Base-by-base conservation (phyloP, 768 basidiomycete genomes). In the Hericium alpestre region DNA sequence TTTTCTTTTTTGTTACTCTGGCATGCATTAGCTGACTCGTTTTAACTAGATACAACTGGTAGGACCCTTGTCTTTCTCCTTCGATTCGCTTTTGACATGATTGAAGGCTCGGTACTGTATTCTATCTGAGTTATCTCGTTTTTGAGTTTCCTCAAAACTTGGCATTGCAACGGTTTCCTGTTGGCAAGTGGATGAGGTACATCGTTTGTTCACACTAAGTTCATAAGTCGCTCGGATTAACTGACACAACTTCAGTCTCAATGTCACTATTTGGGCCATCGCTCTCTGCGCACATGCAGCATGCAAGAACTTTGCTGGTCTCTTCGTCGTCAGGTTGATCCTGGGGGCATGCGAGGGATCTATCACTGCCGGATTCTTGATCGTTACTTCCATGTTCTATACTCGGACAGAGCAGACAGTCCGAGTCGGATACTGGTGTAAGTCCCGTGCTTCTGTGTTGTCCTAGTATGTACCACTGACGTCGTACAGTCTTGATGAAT, bases 151-250 rank as follows among this genome's bases (percentile, higher is more conserved):
- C 86, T 0, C 87, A 87, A 65, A 87, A 87, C 63, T 68, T 87
- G 9, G 82, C 79, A 0, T 72, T 89, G 5, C 86, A 88, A 61
- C 76, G 79, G 16, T 87, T 86, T 63, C 86, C 86, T 0, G 86
- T 89, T 8, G 86, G 82, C 10, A 86, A 79, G 76, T 89, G 86
- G 86, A 85, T 89, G 82, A 87, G 85, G 86, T 79, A 58, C 32
- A 6, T 32, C 9, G 9, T 32, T 32, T 32, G 32, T 32, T 32
- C 32, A 32, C 32, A 32, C 9, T 32, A 32, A 32, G 32, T 32
- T 9, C 8, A 10, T 6, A 32, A 32, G 7, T 32, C 32, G 9
- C 32, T 25, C 32, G 32, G 32, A 32, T 32, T 8, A 32, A 32
- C 4, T 32, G 9, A 32, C 6, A 32, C 32, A n/a, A 23, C 48